Evolutionary conservation across 2,329 filamentous ascomycete species (phyloP), one percentile per base, ranked within the genome.

Genomic region (Colletotrichum cereale): DNA sequence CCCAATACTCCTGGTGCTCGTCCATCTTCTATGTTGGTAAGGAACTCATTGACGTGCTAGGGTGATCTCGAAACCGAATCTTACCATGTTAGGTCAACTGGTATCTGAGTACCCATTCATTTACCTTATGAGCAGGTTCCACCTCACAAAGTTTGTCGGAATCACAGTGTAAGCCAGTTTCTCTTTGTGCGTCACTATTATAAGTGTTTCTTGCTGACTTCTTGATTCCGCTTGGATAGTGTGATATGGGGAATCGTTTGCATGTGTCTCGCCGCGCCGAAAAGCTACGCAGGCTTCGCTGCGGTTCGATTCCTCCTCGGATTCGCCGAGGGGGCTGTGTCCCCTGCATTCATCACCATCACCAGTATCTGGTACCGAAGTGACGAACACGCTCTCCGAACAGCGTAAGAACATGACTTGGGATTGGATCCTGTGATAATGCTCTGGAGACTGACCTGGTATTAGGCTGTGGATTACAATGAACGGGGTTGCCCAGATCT

Each of bases 121-220:
- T 60, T 87, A 86, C 73, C 77, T 87, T 14, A 87, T 88, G 85
- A 84, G 81, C 42, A 79, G 82, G 5, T 78, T 88, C 5, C 84
- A 81, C 11, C 75, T 88, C n/a, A 83, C 84, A 44, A 85, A 84
- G 67, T 86, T 86, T 68, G 85, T 88, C 5, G 85, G 85, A 18
- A 77, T 76, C 1, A 86, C 84, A 0, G 80, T 87, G 82, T 85
- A 79, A 36, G 80, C 72, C 4, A 12, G 21, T 26, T 10, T 24
- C 29, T n/a, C 10, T 36, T 4, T 26, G 4, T 10, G 12, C 2
- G 7, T 18, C 44, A 16, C 14, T 4, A n/a, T 7, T 5, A n/a
- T 10, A 6, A 40, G 12, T 31, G 12, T 10, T n/a, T 42, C 16
- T 38, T 5, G 29, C 36, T 57, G 40, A 55, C 29, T 11, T n/a